Base-by-base conservation (phyloP, 768 basidiomycete genomes). In the Leccinum longicurvipes region DNA sequence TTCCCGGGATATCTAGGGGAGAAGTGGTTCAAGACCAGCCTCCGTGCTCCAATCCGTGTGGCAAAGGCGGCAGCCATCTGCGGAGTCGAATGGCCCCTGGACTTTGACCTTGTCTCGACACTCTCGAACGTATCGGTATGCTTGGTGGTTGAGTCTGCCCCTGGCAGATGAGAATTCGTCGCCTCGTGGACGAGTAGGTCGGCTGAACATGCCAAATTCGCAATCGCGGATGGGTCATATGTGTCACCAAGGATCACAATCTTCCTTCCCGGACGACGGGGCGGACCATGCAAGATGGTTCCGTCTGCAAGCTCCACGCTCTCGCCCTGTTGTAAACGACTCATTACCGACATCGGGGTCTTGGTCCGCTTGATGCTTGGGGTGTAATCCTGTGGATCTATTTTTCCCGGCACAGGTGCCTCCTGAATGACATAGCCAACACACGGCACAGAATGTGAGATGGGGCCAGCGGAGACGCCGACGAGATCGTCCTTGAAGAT, bases 1-100 rank as follows among this genome's bases (percentile, higher is more conserved):
- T 87, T 78, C 6, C 88, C 88, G 0, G 86, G 76, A 67, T 92
- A 95, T 60, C 88, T 80, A 25, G 89, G 73, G 50, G 91, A 92
- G 67, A 96, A 91, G 69, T 96, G 93, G 65, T 93, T 95, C 47
- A 97, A 73, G 39, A 89, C 73, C 19, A 96, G 76, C 53, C 72
- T 78, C 56, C 72, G 74, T 24, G 91, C 89, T 6, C 77, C 65
- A 39, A 91, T 81, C 9, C 70, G 73, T 66, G 78, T 83, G 5
- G 89, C 93, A 66, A 95, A 95, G 12, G 76, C 75, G 11, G 86
- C 93, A 8, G 92, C 94, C 85, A 93, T 89, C 64, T 91, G 89
- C 1, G 93, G 92, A 12, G 93, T 97, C 5, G 91, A 93, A 70
- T 97, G 93, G 0, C 93, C 94, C 66, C 91, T 80, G 3, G 83